These are phyloP conservation scores for Backusella parvicylindrica DNA, from an alignment of 192 early-diverging fungal genomes.

Conservation along the genomic window DNA sequence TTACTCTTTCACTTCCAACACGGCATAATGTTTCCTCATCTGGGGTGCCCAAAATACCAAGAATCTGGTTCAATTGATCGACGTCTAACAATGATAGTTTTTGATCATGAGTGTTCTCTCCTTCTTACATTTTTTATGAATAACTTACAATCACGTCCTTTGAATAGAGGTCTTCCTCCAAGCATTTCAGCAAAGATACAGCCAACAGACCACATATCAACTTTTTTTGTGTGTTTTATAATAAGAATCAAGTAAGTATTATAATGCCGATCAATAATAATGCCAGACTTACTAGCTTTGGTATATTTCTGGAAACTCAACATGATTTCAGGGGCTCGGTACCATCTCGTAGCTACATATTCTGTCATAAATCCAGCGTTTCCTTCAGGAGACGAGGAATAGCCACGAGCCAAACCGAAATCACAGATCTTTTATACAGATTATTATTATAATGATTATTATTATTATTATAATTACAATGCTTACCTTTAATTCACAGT, in stretches of 20 bases:
- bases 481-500: constrained; percentile 92
- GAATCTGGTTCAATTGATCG: constrained; percentile 98
- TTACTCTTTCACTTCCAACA: constrained; percentile 88
- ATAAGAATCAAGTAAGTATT: background rate
- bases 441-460: background rate
- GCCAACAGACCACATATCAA: constrained; percentile 98
- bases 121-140: background rate
- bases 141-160: constrained; percentile 82
- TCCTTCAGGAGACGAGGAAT: constrained; percentile 73
- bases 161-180: constrained; percentile 91
- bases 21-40: constrained; percentile 82
- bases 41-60: constrained; percentile 94
- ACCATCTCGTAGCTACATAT: constrained; percentile 99
- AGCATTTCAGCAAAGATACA: constrained; percentile 99
- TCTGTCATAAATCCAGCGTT: constrained; percentile 98
- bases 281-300: constrained; percentile 77
- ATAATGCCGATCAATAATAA: background rate
- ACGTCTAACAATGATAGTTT: constrained; percentile 50
- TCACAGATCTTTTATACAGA: constrained; percentile 81
- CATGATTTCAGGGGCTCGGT: constrained; percentile 98
- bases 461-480: background rate
- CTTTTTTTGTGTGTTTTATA: constrained; percentile 15
- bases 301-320: constrained; percentile 96
- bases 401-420: constrained; percentile 96
- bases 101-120: background rate